These are phyloP conservation scores for Parasitella parasitica DNA, from an alignment of 371 early-diverging fungal species.

Conservation along the genomic window DNA sequence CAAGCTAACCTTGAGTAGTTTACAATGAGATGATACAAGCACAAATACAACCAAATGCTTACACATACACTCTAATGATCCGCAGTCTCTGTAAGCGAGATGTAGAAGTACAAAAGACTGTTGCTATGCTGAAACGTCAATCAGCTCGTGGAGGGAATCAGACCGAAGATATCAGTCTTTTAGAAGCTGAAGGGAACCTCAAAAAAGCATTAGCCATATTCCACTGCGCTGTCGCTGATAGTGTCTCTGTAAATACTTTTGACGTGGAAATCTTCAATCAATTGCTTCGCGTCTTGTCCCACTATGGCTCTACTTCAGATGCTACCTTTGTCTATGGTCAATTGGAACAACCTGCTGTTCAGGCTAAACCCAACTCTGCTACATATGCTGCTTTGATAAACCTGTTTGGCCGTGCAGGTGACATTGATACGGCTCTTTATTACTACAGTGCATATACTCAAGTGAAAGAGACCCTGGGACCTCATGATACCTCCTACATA, in stretches of 20 bases:
- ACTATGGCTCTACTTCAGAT: slow-evolving; percentile 42
- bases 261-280: slow-evolving; percentile 49
- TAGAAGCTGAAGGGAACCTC: slow-evolving; percentile 40
- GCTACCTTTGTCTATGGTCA: slow-evolving; percentile 40
- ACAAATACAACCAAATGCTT: slow-evolving; percentile 33
- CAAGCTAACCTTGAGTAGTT: no score
- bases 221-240: slow-evolving; percentile 24
- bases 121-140: slow-evolving; percentile 39
- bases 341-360: slow-evolving; percentile 20
- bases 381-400: slow-evolving; percentile 55
- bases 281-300: slow-evolving; percentile 46
- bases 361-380: slow-evolving; percentile 32
- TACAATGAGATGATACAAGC: slow-evolving; percentile 45
- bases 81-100: slow-evolving; percentile 46
- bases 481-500: slow-evolving; percentile 47
- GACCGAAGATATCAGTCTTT: slow-evolving; percentile 22
- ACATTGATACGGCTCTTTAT: slow-evolving; percentile 32
- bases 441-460: slow-evolving; percentile 36
- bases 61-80: slow-evolving; percentile 39
- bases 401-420: slow-evolving; percentile 51
- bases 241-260: slow-evolving; percentile 27
- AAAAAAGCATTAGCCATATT: slow-evolving; percentile 41
- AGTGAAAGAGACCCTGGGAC: slow-evolving; percentile 21
- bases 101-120: slow-evolving; percentile 48
- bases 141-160: slow-evolving; percentile 30